A percentile compares a stretch with the other conserved stretches of the same genome.
These are phyloP conservation scores for Millerozyma acaciae DNA, from an alignment of 805 yeast genomes.

Conservation along the genomic window DNA sequence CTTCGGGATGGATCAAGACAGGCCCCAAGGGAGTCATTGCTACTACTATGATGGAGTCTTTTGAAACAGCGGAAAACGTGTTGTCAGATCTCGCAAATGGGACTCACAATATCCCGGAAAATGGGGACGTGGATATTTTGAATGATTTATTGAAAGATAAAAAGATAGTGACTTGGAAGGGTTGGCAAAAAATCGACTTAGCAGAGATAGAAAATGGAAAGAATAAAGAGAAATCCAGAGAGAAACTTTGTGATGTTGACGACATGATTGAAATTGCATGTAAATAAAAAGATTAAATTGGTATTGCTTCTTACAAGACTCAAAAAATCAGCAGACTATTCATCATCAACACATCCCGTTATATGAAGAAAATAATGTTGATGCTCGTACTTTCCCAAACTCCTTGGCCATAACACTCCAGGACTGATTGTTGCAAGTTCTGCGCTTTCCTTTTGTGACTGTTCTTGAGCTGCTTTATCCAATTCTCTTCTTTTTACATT, in stretches of 20 bases:
- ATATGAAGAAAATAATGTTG: slow-evolving; percentile 27
- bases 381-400: slow-evolving; percentile 27
- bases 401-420: slow-evolving; percentile 17
- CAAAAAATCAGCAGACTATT: background rate
- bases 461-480: background rate
- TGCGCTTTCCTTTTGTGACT: background rate
- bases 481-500: slow-evolving; percentile 13
- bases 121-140: slow-evolving; percentile 6
- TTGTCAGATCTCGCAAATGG: slow-evolving; percentile 48
- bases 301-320: background rate
- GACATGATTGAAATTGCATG: slow-evolving; percentile 46
- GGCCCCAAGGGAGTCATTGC: slow-evolving; percentile 92
- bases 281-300: slow-evolving; percentile 10
- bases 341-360: slow-evolving; percentile 23
- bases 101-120: slow-evolving; percentile 19
- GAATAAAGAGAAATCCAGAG: slow-evolving; percentile 48
- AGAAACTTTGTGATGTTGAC: slow-evolving; percentile 47
- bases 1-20: slow-evolving; percentile 86
- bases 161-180: slow-evolving; percentile 52
- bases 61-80: slow-evolving; percentile 65
- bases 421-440: slow-evolving; percentile 5
- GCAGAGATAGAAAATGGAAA: slow-evolving; percentile 51
- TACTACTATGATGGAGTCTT: slow-evolving; percentile 81
- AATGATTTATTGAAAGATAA: slow-evolving; percentile 9
- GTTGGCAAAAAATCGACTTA: slow-evolving; percentile 59